Base-by-base conservation (phyloP, 768 basidiomycete genomes). In the Rhodotorula kratochvilovae region DNA sequence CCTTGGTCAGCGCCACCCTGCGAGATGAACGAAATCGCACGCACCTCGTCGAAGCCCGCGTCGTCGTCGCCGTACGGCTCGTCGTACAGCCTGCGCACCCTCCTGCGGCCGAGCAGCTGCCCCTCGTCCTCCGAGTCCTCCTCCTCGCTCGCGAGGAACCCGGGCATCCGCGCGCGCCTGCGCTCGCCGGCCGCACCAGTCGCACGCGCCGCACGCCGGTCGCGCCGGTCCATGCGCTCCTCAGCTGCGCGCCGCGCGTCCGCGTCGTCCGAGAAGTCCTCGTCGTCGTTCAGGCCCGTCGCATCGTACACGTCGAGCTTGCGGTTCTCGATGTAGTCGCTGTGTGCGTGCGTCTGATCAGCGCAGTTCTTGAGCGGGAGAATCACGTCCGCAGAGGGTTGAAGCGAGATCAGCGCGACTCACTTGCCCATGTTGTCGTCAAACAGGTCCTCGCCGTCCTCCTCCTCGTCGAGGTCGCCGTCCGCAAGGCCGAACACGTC, bases 401-500 rank as follows among this genome's bases (percentile, higher is more conserved):
- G 45, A 46, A 17, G 23, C 19, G 21, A 21, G 45, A 31, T 43
- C 27, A 68, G 59, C 45, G 59, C 80, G 78, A 91, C 94, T 84
- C 85, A 83, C 80, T 89, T 86, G 68, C 91, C 80, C 78, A 84
- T 77, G 61, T 83, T 84, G n/a, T 92, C 87, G 45, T 85, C 90
- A 80, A 94, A 97, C 54, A 99, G 86, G 82, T 98, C 95, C 80
- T 97, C 95, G 48, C 90, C 91, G 33, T 90, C 89, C n/a, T 85
- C 92, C 11, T 87, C 90, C 39, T 70, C 56, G 12, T 57, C 76
- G 27, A 72, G 74, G 13, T 84, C 86, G 6, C 71, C 74, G 29
- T 76, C 71, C 35, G 76, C 78, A 25, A 85, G 88, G 62, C 87
- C 88, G 23, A 86, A 81, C 76, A 89, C 87, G 65, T 84, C 86